A percentile compares a stretch with the other conserved stretches of the same genome.
phyloP scores from a whole-genome alignment of 225 moss, liverwort and hornwort species.

The Climacium dendroides region DNA sequence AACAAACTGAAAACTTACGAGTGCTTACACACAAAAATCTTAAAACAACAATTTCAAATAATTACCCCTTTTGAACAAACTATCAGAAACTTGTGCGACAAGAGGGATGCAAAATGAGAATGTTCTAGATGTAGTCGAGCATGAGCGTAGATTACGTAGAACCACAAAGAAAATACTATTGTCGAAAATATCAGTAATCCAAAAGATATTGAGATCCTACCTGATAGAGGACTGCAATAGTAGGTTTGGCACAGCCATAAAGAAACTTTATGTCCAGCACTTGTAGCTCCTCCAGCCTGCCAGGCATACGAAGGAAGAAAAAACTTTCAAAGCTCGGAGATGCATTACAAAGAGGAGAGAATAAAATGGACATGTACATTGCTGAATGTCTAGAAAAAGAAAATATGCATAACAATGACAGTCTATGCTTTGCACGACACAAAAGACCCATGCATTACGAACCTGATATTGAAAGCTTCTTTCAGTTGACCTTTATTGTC shows the following conservation, averaged over 20 bases:
- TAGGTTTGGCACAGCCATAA: conserved; percentile 95
- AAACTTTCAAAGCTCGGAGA: background rate
- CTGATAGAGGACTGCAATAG: conserved; percentile 98
- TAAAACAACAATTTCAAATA: background rate
- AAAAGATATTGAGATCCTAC: conserved; percentile 13
- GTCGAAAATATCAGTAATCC: background rate
- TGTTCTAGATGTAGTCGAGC: background rate
- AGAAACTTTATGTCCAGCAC: conserved; percentile 97
- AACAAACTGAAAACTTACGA: background rate
- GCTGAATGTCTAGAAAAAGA: background rate
- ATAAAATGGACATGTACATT: background rate
- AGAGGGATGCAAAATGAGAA: background rate
- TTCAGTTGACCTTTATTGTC: conserved; percentile 94
- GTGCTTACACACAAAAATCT: background rate
- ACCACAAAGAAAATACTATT: background rate
- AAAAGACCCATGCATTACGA: background rate
- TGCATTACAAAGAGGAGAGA: background rate
- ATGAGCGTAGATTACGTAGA: background rate
- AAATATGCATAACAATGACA: background rate
- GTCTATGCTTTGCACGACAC: background rate
- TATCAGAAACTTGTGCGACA: background rate
- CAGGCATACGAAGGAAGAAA: background rate
- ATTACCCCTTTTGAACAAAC: background rate
- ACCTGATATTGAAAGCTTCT: conserved; percentile 98
- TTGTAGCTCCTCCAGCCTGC: conserved; percentile 95